Conservation (phyloP, 345 rosid genomes). For the Ailanthus altissimus region DNA sequence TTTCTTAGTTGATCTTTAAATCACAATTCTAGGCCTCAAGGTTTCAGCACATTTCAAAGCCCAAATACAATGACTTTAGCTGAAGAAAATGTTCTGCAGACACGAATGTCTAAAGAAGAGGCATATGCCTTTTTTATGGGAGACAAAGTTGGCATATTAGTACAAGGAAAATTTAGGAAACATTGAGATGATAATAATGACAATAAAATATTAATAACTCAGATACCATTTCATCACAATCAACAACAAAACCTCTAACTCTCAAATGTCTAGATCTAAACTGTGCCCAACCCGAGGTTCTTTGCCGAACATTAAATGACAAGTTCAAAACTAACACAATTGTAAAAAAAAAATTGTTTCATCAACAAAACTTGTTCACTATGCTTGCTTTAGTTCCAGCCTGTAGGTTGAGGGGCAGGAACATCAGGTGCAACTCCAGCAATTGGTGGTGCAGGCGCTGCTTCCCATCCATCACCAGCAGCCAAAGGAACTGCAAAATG, state of each 20-base stretch:
- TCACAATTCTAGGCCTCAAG: too few relatives aligned
- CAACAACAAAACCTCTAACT: slow-evolving; percentile 17
- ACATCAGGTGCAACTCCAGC: not conserved
- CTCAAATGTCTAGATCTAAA: slow-evolving; percentile 24
- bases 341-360: slow-evolving; percentile 11
- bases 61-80: too few relatives aligned
- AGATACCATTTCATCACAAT: not conserved
- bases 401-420: slow-evolving; percentile 19
- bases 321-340: slow-evolving; percentile 24
- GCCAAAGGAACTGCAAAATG: slow-evolving; percentile 21
- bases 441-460: slow-evolving; percentile 30
- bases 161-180: not conserved
- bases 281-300: slow-evolving; percentile 20
- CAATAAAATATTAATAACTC: slow-evolving; percentile 16
- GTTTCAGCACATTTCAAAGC: too few relatives aligned
- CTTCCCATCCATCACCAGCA: slow-evolving; percentile 52
- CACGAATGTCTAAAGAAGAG: too few relatives aligned
- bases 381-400: slow-evolving; percentile 55
- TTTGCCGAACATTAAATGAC: slow-evolving; percentile 17
- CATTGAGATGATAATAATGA: not conserved
- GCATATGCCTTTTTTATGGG: too few relatives aligned
- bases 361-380: slow-evolving; percentile 21
- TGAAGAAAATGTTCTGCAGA: too few relatives aligned
- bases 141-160: too few relatives aligned
- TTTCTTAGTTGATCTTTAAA: too few relatives aligned